Base-by-base conservation (phyloP, 495 filamentous ascomycete species). In the Trichoderma erinaceum region DNA sequence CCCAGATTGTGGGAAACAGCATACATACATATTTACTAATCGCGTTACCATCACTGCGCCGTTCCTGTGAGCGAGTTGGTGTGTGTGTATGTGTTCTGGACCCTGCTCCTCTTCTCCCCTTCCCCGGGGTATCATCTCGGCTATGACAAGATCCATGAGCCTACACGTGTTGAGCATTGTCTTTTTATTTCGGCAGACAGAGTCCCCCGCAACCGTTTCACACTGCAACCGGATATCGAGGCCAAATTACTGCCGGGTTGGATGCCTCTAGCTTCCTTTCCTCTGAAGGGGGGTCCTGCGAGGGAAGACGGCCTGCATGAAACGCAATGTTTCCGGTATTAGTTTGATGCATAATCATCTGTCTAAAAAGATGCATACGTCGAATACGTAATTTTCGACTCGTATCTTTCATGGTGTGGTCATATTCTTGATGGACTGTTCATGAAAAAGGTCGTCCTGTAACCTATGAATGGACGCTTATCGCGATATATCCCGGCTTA, bases 231-330 rank as follows among this genome's bases (percentile, higher is more conserved):
- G 35, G 35, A 38, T 38, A 38, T 38, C 5, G 21, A 52, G 48
- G 48, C 18, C 21, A 25, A 52, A 52, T 21, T 21, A 52, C n/a
- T 23, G 48, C 48, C 48, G 18, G 18, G 18, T 11, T 23, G 48
- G n/a, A 52, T 21, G 48, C 48, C 18, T 52, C 48, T 21, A 23
- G n/a, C 56, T 32, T 32, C 13, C 12, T 25, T 25, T 74, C 80
- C 35, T 38, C 35, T 38, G 35, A 38, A 38, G 35, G 68, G 64
- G 18, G 63, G 13, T 29, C 64, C 56, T 12, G 48, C 41, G 67
- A 58, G 23, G 12, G 56, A 61, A 29, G 11, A 29, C 23, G 56
- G 4, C 25, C 23, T 61, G 56, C 56, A 61, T 61, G 56, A 61
- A 61, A 61, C 56, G 27, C 56, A 61, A 13, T 32, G 27, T 61